Conservation (phyloP, 1,139 yeast species). For the Wickerhamomyces sp. region DNA sequence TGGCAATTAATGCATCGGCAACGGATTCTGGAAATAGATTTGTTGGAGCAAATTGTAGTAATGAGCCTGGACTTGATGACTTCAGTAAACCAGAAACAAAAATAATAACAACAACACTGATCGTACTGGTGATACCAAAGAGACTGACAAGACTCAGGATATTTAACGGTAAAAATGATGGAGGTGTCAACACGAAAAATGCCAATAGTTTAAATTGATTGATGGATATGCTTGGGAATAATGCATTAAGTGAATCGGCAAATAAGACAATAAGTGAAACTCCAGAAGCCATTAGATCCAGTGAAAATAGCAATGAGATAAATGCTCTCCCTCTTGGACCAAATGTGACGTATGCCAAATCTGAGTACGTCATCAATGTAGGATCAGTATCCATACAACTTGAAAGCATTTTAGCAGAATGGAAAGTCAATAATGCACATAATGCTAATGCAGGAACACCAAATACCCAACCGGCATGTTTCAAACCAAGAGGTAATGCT, state of each 20-base stretch:
- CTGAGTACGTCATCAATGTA: conserved; percentile 83
- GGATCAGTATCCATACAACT: conserved; percentile 68
- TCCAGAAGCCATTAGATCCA: conserved; percentile 77
- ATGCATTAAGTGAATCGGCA: conserved; percentile 73
- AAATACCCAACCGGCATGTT: conserved; percentile 64
- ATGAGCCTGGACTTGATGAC: conserved; percentile 58
- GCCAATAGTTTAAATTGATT: conserved; percentile 52
- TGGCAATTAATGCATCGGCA: conserved; percentile 48
- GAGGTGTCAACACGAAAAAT: conserved; percentile 57
- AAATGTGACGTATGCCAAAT: conserved; percentile 74
- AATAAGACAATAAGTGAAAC: conserved; percentile 73
- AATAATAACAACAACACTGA: conserved; percentile 54
- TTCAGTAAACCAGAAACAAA: conserved; percentile 60
- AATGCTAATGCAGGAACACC: conserved; percentile 51
- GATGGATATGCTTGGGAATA: conserved; percentile 50
- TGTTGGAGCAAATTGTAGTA: conserved; percentile 48
- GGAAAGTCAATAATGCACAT: conserved; percentile 59
- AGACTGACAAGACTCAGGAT: conserved; percentile 68
- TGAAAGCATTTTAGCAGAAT: conserved; percentile 64
- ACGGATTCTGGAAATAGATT: conserved; percentile 49
- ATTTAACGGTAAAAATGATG: conserved; percentile 65
- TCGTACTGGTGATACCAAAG: conserved; percentile 68
- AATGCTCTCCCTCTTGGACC: conserved; percentile 55
- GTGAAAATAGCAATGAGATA: conserved; percentile 65
- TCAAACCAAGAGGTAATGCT: conserved; percentile 68